phyloP scores from a whole-genome alignment of 2,329 filamentous ascomycete species.

The Paecilomyces variotii region DNA sequence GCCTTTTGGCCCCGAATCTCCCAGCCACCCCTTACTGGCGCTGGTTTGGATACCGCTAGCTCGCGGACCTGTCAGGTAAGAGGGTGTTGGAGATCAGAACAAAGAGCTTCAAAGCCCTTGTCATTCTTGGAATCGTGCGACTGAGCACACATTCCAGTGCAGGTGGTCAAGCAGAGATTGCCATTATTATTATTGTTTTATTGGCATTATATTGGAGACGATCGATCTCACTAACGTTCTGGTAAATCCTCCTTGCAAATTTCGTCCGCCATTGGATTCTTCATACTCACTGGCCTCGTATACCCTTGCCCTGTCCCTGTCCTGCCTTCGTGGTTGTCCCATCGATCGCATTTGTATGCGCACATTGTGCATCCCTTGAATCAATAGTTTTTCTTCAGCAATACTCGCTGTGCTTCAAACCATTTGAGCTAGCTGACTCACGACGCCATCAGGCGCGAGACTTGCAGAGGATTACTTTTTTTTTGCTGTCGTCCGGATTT shows the following conservation, averaged over 20 bases:
- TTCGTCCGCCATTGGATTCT: slow-evolving; percentile 4
- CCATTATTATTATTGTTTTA: not conserved
- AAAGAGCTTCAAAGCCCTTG: not conserved
- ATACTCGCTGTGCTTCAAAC: not conserved
- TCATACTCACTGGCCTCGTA: slow-evolving; percentile 11
- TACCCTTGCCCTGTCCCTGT: slow-evolving; percentile 6
- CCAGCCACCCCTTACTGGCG: slow-evolving; percentile 13
- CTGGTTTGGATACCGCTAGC: not conserved
- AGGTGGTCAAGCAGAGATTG: not conserved
- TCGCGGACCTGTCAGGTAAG: not conserved
- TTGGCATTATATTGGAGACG: not conserved
- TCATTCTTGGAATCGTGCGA: not conserved
- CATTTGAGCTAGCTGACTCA: not conserved
- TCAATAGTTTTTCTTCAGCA: not conserved
- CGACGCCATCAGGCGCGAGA: not conserved
- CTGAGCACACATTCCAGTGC: not conserved
- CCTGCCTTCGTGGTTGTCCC: slow-evolving; percentile 1
- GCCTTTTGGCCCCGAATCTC: slow-evolving; percentile 8
- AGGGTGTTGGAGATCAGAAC: not conserved
- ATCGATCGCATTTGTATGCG: not conserved
- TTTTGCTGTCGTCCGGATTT: not conserved
- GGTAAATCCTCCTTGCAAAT: not conserved
- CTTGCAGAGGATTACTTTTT: not conserved
- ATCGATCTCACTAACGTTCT: not conserved
- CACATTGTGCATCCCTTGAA: not conserved